phyloP scores from a whole-genome alignment of 257 asterid genomes.

The Gynochthodes officinalis region DNA sequence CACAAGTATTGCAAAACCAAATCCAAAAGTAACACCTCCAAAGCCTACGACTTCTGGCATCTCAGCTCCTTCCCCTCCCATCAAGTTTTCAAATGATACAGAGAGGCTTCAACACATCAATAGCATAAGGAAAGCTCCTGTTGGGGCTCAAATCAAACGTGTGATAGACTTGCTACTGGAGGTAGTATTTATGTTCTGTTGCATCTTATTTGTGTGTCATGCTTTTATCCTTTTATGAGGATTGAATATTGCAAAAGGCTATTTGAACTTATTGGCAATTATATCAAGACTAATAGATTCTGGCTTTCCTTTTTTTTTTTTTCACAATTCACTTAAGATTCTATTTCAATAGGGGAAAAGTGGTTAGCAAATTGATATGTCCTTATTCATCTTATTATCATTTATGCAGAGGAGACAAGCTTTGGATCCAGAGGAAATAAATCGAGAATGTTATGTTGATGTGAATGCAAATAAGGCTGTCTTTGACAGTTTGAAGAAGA shows the following conservation, averaged over 20 bases:
- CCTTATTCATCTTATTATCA: constrained; percentile 15
- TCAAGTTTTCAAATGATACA: constrained; percentile 80
- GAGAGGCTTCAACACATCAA: constrained; percentile 83
- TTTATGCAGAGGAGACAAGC: constrained; percentile 63
- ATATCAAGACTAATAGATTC: background rate
- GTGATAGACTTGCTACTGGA: constrained; percentile 77
- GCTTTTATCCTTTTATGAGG: background rate
- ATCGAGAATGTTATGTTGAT: constrained; percentile 72
- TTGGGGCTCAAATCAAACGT: constrained; percentile 88
- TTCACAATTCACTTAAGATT: background rate
- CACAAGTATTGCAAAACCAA: constrained; percentile 18
- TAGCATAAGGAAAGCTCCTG: constrained; percentile 93
- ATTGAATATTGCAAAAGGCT: background rate
- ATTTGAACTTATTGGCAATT: background rate
- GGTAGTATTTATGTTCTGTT: constrained; percentile 35
- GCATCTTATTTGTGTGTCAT: background rate
- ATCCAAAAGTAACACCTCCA: constrained; percentile 26
- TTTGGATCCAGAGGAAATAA: constrained; percentile 73
- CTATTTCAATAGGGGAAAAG: background rate
- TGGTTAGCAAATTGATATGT: background rate
- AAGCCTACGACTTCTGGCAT: constrained; percentile 28
- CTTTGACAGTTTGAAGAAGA: constrained; percentile 77
- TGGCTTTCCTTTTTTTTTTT: constrained; percentile 9
- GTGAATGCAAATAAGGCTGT: constrained; percentile 69
- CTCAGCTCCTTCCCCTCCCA: constrained; percentile 48